These are phyloP conservation scores for Candolleomyces eurysporus DNA, from an alignment of 768 basidiomycete species.

Conservation along the genomic window DNA sequence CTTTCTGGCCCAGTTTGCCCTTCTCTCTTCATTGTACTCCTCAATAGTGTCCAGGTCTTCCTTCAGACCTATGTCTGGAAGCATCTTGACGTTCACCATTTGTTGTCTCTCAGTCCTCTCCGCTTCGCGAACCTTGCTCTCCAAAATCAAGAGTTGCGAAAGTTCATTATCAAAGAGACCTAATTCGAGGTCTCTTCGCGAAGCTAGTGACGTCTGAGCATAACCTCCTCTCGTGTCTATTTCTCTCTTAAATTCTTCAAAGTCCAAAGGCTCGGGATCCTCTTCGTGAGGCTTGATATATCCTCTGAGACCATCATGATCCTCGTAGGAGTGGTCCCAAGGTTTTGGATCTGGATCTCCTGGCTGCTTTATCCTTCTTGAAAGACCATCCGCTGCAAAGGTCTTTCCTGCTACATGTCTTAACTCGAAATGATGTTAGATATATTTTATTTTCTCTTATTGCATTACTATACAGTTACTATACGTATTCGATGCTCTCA, in stretches of 20 bases:
- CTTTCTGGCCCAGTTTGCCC: neutral
- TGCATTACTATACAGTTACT: no score
- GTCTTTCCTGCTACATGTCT: constrained; percentile 9
- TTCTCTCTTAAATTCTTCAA: constrained; percentile 2
- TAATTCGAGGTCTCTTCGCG: no score
- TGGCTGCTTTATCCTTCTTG: constrained; percentile 5
- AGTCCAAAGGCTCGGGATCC: constrained; percentile 3
- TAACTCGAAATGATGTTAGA: constrained; percentile 9
- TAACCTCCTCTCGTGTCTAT: constrained; percentile 6
- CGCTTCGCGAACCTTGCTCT: no score
- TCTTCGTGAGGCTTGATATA: constrained; percentile 5
- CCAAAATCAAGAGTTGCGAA: no score
- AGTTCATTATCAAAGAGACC: no score
- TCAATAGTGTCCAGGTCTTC: constrained; percentile 2
- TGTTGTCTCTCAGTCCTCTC: neutral
- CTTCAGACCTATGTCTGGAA: neutral
- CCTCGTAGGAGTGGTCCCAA: neutral
- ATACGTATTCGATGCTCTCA: no score
- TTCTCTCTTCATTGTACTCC: neutral
- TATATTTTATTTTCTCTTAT: no score
- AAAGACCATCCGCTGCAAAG: constrained; percentile 18
- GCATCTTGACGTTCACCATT: neutral
- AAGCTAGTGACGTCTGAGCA: no score
- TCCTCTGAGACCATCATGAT: neutral
- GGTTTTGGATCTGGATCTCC: constrained; percentile 6